phyloP scores from a whole-genome alignment of 495 filamentous ascomycete genomes.

The Hypoxylon trugodes region DNA sequence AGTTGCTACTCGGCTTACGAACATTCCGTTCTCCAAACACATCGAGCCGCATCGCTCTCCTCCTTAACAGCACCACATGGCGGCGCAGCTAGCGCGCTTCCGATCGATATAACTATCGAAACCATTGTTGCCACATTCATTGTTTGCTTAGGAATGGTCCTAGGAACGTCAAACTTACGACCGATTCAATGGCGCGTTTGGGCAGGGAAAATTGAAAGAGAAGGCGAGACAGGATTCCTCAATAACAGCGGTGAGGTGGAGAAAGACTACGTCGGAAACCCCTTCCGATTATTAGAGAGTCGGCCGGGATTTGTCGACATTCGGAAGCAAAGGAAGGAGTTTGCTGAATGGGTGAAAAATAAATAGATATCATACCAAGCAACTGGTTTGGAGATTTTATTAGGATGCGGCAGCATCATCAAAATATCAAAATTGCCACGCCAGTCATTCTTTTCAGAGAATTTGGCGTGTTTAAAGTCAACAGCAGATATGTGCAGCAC shows the following conservation, averaged over 20 bases:
- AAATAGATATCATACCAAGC: constrained; percentile 9
- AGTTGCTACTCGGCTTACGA: constrained; percentile 90
- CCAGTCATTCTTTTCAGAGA: too few species aligned
- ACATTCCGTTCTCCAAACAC: constrained; percentile 74
- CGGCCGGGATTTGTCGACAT: constrained; percentile 60
- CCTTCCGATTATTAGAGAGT: constrained; percentile 54
- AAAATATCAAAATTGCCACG: too few species aligned
- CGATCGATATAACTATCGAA: constrained; percentile 81
- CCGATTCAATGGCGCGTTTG: constrained; percentile 84
- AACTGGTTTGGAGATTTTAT: background rate
- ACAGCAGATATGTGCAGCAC: too few species aligned
- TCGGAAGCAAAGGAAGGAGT: constrained; percentile 77
- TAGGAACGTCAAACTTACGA: constrained; percentile 72
- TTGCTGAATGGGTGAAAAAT: constrained; percentile 73
- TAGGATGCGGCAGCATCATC: too few species aligned
- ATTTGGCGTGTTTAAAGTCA: too few species aligned
- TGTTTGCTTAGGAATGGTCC: constrained; percentile 74
- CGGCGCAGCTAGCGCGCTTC: constrained; percentile 55
- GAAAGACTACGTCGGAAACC: constrained; percentile 62
- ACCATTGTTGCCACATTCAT: constrained; percentile 74
- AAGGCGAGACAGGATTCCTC: constrained; percentile 74
- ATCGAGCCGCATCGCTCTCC: constrained; percentile 58
- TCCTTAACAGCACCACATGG: constrained; percentile 51
- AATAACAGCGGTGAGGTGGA: constrained; percentile 69
- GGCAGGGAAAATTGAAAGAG: constrained; percentile 82